A percentile compares a stretch with the other conserved stretches of the same genome.
These are phyloP conservation scores for Dillenia suffruticosa DNA, from an alignment of 164 flowering plant species.

Conservation along the genomic window DNA sequence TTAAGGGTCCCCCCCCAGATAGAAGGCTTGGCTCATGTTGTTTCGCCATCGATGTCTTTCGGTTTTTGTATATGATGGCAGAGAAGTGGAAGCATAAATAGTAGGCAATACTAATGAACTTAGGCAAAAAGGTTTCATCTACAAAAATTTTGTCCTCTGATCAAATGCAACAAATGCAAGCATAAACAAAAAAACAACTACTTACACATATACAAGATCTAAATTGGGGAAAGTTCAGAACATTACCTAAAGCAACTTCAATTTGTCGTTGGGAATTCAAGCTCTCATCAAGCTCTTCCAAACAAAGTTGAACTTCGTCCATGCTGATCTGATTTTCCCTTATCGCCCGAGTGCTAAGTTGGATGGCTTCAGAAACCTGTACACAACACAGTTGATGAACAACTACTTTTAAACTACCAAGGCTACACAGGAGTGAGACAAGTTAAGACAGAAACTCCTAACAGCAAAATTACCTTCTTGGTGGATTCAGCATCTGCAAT, in stretches of 20 bases:
- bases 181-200: no score
- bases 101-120: no score
- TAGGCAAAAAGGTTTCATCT: no score
- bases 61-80: no score
- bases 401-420: not conserved
- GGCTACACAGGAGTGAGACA: not conserved
- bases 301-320: constrained; percentile 60
- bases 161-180: no score
- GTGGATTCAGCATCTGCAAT: constrained; percentile 79
- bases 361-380: constrained; percentile 85
- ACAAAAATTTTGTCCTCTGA: no score
- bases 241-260: constrained; percentile 55
- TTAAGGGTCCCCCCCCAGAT: no score
- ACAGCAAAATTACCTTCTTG: constrained; percentile 47
- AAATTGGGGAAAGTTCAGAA: not conserved
- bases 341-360: constrained; percentile 68
- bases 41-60: no score
- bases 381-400: constrained; percentile 6
- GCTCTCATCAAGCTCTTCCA: constrained; percentile 66
- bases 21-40: no score
- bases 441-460: not conserved
- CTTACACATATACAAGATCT: no score
- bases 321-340: constrained; percentile 54
- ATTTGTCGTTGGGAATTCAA: constrained; percentile 60
- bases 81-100: no score